Evolutionary conservation across 2,329 filamentous ascomycete species (phyloP).

Genomic region (Curvularia eragrostidis): DNA sequence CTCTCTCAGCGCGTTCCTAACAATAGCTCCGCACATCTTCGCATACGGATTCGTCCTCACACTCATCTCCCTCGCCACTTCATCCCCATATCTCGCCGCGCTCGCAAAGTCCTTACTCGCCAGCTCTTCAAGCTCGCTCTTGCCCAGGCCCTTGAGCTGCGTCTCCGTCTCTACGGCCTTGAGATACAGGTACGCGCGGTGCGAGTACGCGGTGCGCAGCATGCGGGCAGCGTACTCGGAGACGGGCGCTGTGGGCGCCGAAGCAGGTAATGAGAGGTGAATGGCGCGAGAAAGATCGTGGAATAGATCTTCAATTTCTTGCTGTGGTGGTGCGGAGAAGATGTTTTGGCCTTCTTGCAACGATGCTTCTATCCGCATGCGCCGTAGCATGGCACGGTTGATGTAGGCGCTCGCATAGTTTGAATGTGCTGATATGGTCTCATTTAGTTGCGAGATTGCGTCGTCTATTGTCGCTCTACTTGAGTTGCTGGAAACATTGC

Average conservation of each 20-base stretch:
- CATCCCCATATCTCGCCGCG: slow-evolving; percentile 64
- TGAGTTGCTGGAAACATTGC: slow-evolving; percentile 25
- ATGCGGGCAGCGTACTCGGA: slow-evolving; percentile 71
- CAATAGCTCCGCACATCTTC: slow-evolving; percentile 67
- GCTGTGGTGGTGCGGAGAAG: slow-evolving; percentile 20
- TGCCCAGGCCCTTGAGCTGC: slow-evolving; percentile 42
- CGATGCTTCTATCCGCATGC: slow-evolving; percentile 61
- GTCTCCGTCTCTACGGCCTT: slow-evolving; percentile 49
- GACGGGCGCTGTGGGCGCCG: slow-evolving; percentile 56
- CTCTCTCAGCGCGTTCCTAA: slow-evolving; percentile 65
- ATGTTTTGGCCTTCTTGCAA: slow-evolving; percentile 16
- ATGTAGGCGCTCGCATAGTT: slow-evolving; percentile 75
- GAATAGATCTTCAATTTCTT: slow-evolving; percentile 34
- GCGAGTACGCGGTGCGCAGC: slow-evolving; percentile 73
- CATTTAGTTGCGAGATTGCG: slow-evolving; percentile 54
- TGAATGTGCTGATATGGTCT: slow-evolving; percentile 65
- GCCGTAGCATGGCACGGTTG: slow-evolving; percentile 73
- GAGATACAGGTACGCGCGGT: slow-evolving; percentile 62
- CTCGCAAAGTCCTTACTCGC: slow-evolving; percentile 62
- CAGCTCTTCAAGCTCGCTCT: slow-evolving; percentile 60
- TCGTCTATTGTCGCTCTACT: slow-evolving; percentile 20
- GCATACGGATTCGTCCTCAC: slow-evolving; percentile 68
- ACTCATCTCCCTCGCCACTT: slow-evolving; percentile 63
- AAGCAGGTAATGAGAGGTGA: slow-evolving; percentile 55
- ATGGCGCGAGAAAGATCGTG: slow-evolving; percentile 59